Base-by-base conservation (phyloP, 495 filamentous ascomycete species). In the Sabuloglossum arenarium region DNA sequence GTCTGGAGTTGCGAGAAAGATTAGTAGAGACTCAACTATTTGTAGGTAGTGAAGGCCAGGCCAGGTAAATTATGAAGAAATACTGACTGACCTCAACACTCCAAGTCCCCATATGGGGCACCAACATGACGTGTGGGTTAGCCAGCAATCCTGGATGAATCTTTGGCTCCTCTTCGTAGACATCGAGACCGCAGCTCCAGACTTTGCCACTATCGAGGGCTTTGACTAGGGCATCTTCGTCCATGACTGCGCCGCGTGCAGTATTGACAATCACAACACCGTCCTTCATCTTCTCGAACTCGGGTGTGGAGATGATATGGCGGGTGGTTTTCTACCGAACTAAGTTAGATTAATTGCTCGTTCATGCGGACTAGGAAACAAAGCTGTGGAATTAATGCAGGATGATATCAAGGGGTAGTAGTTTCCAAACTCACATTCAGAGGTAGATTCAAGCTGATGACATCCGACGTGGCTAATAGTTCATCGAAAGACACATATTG, bases 201-300 rank as follows among this genome's bases (percentile, higher is more conserved):
- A 87, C 84, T 67, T 82, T 79, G 10, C 83, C 83, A 1, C 73
- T 76, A 19, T 82, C 75, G 0, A 90, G 67, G 0, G 84, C 82
- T 24, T 74, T 71, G 9, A 85, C 85, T 23, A 88, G 77, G 14
- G 82, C 84, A 1, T 68, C 77, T 73, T 93, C 86, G 61, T 93
- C 82, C 37, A 90, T 79, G 56, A 86, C 69, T 30, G 82, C 83
- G 23, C 86, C 86, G 6, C 86, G 77, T 5, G 86, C 86, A 2
- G 88, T 89, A 64, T 93, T 93, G 16, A 90, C 78, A 54, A 90
- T 74, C 62, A 87, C 84, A 14, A 84, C 78, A 12, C 86, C 86
- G 59, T 77, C 74, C 63, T 87, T 88, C 75, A 90, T 81, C 64
- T 82, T 75, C 55, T 65, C 66, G 60, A 90, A 75, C 60, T 86